A percentile compares a stretch with the other conserved stretches of the same genome.
Evolutionary conservation across 257 asterid genomes (phyloP).

Genomic region (Rubia yunnanensis): DNA sequence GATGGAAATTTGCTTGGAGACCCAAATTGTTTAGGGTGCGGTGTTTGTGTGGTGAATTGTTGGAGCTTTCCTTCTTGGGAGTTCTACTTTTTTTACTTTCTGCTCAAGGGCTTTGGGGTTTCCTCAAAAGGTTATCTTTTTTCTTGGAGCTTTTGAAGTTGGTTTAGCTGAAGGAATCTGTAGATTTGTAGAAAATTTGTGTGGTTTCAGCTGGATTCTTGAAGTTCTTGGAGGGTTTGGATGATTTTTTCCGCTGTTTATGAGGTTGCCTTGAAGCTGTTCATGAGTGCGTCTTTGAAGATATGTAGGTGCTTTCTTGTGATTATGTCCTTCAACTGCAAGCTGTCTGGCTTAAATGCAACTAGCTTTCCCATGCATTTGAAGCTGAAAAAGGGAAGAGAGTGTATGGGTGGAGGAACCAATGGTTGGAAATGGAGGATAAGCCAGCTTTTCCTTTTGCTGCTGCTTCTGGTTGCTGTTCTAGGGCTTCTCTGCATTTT

Average conservation of each 20-base stretch:
- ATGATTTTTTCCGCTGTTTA: constrained; percentile 24
- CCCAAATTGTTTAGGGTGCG: constrained; percentile 1
- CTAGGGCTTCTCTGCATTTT: constrained; percentile 28
- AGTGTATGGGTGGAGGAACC: constrained; percentile 24
- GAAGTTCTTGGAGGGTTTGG: constrained; percentile 7
- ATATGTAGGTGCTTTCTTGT: constrained; percentile 34
- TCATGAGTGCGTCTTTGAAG: constrained; percentile 22
- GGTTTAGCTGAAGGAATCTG: constrained; percentile 3
- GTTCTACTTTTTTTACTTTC: not conserved
- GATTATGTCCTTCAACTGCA: constrained; percentile 43
- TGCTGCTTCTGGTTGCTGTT: constrained; percentile 26
- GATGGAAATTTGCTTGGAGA: constrained; percentile 15
- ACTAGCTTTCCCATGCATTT: constrained; percentile 22
- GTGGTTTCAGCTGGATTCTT: constrained; percentile 4
- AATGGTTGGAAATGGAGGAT: constrained; percentile 38
- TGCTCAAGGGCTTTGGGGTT: constrained; percentile 17
- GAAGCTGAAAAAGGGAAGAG: constrained; percentile 26
- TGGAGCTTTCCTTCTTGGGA: constrained; percentile 15
- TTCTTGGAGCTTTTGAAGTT: constrained; percentile 17
- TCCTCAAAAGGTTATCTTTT: constrained; percentile 7
- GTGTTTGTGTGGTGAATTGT: constrained; percentile 1
- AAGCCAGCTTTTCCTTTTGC: constrained; percentile 23
- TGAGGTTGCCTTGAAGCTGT: constrained; percentile 21
- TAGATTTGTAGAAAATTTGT: constrained; percentile 7
- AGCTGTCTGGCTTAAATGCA: constrained; percentile 28